These are phyloP conservation scores for Arctium minus DNA, from an alignment of 129 eudicot species.

Conservation along the genomic window DNA sequence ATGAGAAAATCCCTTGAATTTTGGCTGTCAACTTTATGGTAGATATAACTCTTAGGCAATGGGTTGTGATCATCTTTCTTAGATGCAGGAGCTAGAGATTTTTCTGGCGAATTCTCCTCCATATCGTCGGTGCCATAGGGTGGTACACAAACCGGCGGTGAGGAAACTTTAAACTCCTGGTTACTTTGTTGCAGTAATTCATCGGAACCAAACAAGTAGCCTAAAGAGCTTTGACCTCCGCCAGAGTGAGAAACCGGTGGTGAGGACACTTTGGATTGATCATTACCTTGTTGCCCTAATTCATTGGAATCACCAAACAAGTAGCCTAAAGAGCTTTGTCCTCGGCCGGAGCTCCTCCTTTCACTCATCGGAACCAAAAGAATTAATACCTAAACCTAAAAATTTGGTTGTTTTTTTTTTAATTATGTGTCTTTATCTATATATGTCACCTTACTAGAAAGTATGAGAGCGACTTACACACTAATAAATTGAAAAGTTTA, in stretches of 20 bases:
- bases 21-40: conserved; percentile 31
- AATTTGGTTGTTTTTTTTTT: neutral
- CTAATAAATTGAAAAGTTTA: neutral
- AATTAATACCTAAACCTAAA: neutral
- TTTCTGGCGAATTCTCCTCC: conserved; percentile 12
- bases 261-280: conserved; percentile 5
- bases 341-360: conserved; percentile 40
- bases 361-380: conserved; percentile 36
- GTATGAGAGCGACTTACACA: neutral
- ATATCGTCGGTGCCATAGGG: conserved; percentile 53
- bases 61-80: conserved; percentile 16
- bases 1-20: conserved; percentile 35
- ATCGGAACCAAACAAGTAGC: conserved; percentile 50
- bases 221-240: conserved; percentile 61
- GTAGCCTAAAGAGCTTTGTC: conserved; percentile 24
- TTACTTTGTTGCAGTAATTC: conserved; percentile 16
- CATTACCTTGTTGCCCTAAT: neutral
- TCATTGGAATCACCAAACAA: conserved; percentile 17
- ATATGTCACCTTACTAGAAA: neutral
- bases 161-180: conserved; percentile 10
- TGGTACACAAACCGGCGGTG: conserved; percentile 28
- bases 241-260: conserved; percentile 25
- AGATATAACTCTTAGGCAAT: conserved; percentile 21
- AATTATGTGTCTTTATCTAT: neutral
- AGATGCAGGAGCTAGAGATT: conserved; percentile 14